Evolutionary conservation across 768 basidiomycete genomes (phyloP), one percentile per base, ranked within the genome.

Genomic region (Ephemerocybe angulata): DNA sequence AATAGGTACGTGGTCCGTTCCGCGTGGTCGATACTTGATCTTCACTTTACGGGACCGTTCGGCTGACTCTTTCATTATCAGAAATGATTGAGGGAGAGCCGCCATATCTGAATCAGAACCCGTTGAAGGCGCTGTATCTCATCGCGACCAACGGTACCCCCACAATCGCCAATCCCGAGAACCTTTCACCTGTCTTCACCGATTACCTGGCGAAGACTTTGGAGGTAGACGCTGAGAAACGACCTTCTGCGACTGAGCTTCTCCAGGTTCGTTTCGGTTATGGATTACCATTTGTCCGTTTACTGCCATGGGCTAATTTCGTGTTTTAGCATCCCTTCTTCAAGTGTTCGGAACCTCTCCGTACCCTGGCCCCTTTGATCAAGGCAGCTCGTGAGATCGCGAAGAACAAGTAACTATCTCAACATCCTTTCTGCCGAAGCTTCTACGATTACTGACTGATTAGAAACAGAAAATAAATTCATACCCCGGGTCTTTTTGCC

Each of bases 81-180:
- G 93, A 97, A 74, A 97, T 98, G 94, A 95, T 98, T 63, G 94
- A 98, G 72, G 95, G 94, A 53, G 95, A 97, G 69, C 94, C 94
- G 0, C 94, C 94, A 22, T 97, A 97, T 64, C 80, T 96, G 31
- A 95, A 95, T 67, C 94, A 97, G 76, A 96, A 96, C 72, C 94
- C 95, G 0, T 77, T 97, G 50, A 98, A 97, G 69, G 97, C 97
- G 2, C 74, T 99, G 41, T 99, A 98, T 70, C 83, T 99, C 46
- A 99, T 99, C 63, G 96, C 96, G 2, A 99, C 96, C 8, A 98
- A 98, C 62, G 96, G 97, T 25, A 98, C 96, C 22, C 97, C 97
- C 0, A 89, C 88, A 50, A 93, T 99, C 61, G 89, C 92, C 52
- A 98, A 97, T 69, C 95, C 95, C 8, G 80, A 83, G 69, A 81